Conservation (phyloP, 2,329 filamentous ascomycete species). For the Beauveria brongniartii region DNA sequence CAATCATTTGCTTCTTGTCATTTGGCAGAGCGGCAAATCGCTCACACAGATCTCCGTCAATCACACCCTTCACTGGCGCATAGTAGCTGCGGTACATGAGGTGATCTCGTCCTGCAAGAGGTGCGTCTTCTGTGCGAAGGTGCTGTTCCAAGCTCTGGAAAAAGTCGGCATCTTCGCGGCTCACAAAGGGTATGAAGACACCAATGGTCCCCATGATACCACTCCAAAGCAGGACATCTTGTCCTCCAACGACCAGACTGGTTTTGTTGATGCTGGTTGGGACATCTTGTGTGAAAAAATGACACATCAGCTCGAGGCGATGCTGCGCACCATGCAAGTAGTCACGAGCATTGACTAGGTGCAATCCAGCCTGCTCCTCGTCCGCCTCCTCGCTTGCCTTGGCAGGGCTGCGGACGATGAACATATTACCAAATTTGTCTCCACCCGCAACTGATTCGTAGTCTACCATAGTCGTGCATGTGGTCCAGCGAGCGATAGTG, state of each 20-base stretch:
- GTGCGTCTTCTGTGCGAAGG: conserved; percentile 76
- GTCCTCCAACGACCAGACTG: conserved; percentile 80
- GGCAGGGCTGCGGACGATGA: conserved; percentile 78
- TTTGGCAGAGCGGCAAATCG: conserved; percentile 74
- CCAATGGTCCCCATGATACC: conserved; percentile 92
- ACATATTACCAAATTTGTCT: conserved; percentile 97
- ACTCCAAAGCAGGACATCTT: conserved; percentile 87
- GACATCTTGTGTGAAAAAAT: conserved; percentile 88
- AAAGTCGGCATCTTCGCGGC: conserved; percentile 91
- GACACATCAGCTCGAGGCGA: conserved; percentile 74
- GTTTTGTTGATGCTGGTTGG: conserved; percentile 87
- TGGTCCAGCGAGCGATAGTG: conserved; percentile 81
- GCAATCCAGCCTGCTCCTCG: conserved; percentile 81
- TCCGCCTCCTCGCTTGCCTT: conserved; percentile 86
- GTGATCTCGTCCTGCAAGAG: conserved; percentile 86
- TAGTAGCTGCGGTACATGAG: conserved; percentile 95
- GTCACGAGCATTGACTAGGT: conserved; percentile 80
- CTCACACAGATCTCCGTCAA: conserved; percentile 95
- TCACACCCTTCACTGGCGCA: conserved; percentile 89
- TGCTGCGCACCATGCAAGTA: conserved; percentile 88
- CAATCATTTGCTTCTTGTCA: conserved; percentile 93
- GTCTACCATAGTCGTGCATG: conserved; percentile 86
- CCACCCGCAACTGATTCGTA: conserved; percentile 93
- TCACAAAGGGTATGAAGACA: conserved; percentile 84
- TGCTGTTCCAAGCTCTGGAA: conserved; percentile 92